These are phyloP conservation scores for Penicillium paxilli DNA, from an alignment of 495 filamentous ascomycete species.

Conservation along the genomic window DNA sequence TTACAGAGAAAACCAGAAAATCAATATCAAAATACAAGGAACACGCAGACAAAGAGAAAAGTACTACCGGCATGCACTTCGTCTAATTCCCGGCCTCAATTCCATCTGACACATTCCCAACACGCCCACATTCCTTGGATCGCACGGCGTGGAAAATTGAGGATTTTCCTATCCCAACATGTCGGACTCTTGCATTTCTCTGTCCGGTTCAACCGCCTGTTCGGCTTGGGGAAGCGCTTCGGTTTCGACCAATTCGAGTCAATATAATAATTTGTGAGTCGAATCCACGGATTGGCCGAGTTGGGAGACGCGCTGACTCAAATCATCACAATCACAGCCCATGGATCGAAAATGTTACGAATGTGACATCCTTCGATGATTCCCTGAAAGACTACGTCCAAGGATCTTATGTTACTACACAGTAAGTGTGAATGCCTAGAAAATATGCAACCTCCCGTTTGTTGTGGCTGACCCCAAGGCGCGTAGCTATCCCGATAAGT, in stretches of 20 bases:
- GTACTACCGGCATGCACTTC: constrained; percentile 11
- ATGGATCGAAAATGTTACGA: constrained; percentile 81
- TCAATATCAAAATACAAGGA: no score
- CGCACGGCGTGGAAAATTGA: constrained; percentile 1
- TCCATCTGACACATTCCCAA: constrained; percentile 26
- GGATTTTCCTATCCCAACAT: constrained; percentile 23
- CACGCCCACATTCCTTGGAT: constrained; percentile 16
- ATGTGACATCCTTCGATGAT: constrained; percentile 73
- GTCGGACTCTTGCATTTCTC: constrained; percentile 67
- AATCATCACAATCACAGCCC: constrained; percentile 65
- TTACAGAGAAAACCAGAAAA: no score
- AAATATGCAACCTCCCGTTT: not conserved
- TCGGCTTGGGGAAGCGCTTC: constrained; percentile 80
- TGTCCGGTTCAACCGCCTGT: constrained; percentile 77
- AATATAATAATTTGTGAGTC: constrained; percentile 77
- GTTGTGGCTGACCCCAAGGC: constrained; percentile 17
- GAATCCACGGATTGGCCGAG: not conserved
- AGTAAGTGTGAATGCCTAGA: constrained; percentile 54
- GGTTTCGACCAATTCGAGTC: constrained; percentile 67
- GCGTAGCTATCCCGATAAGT: constrained; percentile 46
- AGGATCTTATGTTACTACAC: constrained; percentile 68
- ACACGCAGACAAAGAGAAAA: not conserved
- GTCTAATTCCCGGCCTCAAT: constrained; percentile 9
- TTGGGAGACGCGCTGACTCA: constrained; percentile 25
- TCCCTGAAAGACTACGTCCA: constrained; percentile 72